Conservation (phyloP, 208 protist species). For the Leishmania amazonensis region DNA sequence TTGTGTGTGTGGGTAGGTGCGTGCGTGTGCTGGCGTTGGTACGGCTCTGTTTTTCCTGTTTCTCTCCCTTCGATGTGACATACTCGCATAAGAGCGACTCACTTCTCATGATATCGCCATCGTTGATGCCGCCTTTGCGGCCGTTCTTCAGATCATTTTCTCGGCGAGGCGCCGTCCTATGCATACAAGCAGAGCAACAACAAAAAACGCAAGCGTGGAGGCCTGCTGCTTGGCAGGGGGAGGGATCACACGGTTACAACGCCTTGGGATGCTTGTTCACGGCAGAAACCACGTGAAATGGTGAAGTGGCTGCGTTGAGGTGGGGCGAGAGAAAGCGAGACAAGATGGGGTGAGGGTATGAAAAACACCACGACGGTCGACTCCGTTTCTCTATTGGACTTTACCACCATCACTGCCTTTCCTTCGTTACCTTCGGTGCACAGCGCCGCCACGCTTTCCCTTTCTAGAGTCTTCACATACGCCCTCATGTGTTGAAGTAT, state of each 20-base stretch:
- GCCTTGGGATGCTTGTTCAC: background rate
- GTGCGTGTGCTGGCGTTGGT: background rate
- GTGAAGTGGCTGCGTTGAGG: background rate
- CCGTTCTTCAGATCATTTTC: background rate
- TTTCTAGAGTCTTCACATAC: background rate
- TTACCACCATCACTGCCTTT: background rate
- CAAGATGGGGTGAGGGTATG: background rate
- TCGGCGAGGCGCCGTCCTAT: background rate
- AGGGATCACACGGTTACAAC: background rate
- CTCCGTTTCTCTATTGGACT: background rate
- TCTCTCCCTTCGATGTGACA: constrained; percentile 1
- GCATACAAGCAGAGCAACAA: background rate
- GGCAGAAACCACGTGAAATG: background rate
- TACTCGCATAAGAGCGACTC: background rate
- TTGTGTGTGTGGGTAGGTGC: background rate
- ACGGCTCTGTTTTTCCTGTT: background rate
- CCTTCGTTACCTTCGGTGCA: background rate
- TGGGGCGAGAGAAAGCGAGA: background rate
- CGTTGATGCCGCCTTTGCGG: background rate
- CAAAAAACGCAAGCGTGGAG: background rate
- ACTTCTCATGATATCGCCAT: background rate
- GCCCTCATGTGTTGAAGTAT: background rate
- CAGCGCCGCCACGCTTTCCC: background rate
- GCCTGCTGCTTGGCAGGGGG: background rate
- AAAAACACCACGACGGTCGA: background rate